Evolutionary conservation across 108 stramenopile genomes (phyloP).

Genomic region (Skeletonema costatum): DNA sequence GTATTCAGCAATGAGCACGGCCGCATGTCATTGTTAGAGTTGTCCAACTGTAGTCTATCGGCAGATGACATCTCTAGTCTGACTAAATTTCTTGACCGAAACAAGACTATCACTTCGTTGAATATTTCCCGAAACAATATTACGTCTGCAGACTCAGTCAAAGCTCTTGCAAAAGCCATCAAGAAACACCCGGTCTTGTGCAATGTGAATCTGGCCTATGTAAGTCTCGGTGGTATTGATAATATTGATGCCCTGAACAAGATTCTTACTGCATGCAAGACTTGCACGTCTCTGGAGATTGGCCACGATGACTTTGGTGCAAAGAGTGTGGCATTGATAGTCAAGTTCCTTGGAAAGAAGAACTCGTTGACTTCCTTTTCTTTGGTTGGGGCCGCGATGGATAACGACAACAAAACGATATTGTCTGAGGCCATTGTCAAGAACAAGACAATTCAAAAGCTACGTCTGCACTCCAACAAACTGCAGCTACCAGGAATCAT

Average conservation of each 20-base stretch:
- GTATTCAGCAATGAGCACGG: background rate
- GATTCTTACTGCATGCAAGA: background rate
- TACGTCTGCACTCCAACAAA: background rate
- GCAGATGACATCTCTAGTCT: background rate
- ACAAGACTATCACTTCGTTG: conserved; percentile 4
- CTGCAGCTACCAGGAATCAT: background rate
- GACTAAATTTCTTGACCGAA: background rate
- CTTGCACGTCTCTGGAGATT: background rate
- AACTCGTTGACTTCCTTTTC: background rate
- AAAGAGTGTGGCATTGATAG: background rate
- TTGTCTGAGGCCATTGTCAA: background rate
- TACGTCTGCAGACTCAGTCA: background rate
- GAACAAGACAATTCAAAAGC: background rate
- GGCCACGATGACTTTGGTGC: background rate
- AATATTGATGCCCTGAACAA: conserved; percentile 1
- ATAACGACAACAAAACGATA: background rate
- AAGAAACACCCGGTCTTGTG: background rate
- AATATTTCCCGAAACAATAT: conserved; percentile 19
- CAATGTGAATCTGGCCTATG: conserved; percentile 10
- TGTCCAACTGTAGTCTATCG: conserved; percentile 13
- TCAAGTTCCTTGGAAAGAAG: background rate
- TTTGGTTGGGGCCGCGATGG: background rate
- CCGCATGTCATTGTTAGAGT: background rate
- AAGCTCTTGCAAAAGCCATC: conserved; percentile 9
- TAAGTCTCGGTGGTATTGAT: conserved; percentile 1